phyloP scores from a whole-genome alignment of 768 basidiomycete species.

The Gloeophyllum trabeum region DNA sequence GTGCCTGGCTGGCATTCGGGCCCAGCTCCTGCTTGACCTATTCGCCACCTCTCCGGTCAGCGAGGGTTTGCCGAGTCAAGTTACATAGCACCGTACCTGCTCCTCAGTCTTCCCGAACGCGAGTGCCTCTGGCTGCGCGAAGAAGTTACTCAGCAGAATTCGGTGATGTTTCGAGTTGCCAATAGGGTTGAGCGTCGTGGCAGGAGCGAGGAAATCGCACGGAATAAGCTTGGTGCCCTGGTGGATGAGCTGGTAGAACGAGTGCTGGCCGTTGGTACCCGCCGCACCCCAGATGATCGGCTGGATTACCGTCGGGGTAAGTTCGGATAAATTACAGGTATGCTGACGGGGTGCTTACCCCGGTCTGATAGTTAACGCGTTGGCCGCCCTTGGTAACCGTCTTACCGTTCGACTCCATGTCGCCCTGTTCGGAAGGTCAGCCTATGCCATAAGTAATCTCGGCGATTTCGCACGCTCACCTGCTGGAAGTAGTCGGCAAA shows the following conservation, averaged over 20 bases:
- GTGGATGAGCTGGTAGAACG: conserved; percentile 97
- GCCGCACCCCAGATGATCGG: conserved; percentile 99
- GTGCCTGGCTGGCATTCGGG: conserved; percentile 61
- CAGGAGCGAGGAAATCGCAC: conserved; percentile 85
- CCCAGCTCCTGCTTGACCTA: conserved; percentile 42
- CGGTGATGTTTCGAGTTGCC: conserved; percentile 85
- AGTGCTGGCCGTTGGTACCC: conserved; percentile 98
- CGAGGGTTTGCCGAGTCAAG: not conserved
- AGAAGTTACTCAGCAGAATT: conserved; percentile 95
- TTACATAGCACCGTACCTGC: conserved; percentile 36
- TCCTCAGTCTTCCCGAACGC: conserved; percentile 97
- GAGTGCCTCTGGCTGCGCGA: conserved; percentile 94
- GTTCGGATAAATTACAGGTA: not conserved
- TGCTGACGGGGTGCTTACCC: conserved; percentile 38
- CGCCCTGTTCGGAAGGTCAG: conserved; percentile 39
- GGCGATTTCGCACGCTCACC: conserved; percentile 15
- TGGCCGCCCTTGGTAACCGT: conserved; percentile 89
- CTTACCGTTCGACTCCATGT: conserved; percentile 99
- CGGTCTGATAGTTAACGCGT: conserved; percentile 92
- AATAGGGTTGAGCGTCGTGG: conserved; percentile 86
- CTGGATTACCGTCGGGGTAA: conserved; percentile 21
- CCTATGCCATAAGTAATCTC: not conserved
- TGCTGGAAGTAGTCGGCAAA: conserved; percentile 99
- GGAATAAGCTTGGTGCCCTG: conserved; percentile 91
- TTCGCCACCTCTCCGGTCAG: not conserved